Evolutionary conservation across 2,329 filamentous ascomycete genomes (phyloP), one percentile per base, ranked within the genome.

Genomic region (Epichloe glyceriae): DNA sequence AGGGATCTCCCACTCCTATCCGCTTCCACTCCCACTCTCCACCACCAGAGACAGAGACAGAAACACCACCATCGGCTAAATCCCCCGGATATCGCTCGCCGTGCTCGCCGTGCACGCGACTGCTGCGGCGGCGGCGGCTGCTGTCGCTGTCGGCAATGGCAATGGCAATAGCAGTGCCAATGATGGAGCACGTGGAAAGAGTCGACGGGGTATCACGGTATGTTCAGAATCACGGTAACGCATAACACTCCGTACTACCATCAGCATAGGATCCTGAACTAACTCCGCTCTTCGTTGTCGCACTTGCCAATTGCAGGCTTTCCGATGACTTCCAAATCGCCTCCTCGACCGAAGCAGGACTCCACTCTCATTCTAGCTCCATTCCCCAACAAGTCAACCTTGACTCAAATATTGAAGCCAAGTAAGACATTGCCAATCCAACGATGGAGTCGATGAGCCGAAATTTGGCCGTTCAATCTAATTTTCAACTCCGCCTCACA

Each of bases 371-470:
- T 45, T 14, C 42, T 12, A 54, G 58, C 20, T 59, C 62, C 26
- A 59, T 64, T 33, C 60, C 62, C n/a, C 61, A 61, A 41, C 61
- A 61, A 41, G 60, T 72, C 44, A 70, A 74, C 50, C 66, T 74
- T 40, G 72, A 73, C 54, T 58, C 67, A 51, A 75, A 75, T 53
- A 54, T 69, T 35, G 71, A 73, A 53, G 73, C 71, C 51, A 72
- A 67, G 72, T 74, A 61, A 22, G 69, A 63, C 3, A 46, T 33
- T 37, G 10, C 2, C 15, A 12, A 37, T 12, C 6, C 20, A 26
- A 20, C 33, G 12, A 5, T 11, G 0, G 11, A 30, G 30, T 30
- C 35, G 2, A 40, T 40, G 22, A 17, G n/a, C 15, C 15, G 14
- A 47, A 19, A 8, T 33, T 5, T 2, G 4, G 4, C 17, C 15